These are phyloP conservation scores for Cercospora citrullina DNA, from an alignment of 2,329 filamentous ascomycete species.

Conservation along the genomic window DNA sequence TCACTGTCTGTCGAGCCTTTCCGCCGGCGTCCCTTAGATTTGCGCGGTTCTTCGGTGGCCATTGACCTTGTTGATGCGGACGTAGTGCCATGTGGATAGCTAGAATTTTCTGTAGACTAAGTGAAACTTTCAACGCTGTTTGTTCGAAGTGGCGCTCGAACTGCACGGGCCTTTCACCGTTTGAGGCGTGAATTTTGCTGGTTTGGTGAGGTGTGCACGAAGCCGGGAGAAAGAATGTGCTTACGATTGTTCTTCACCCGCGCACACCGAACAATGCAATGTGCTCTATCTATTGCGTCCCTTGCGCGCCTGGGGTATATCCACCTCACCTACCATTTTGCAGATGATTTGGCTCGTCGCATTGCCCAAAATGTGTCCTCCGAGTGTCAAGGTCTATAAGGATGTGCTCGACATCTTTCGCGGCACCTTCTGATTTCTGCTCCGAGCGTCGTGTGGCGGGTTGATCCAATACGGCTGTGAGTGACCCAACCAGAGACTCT, in stretches of 20 bases:
- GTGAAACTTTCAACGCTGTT: neutral
- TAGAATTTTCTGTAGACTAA: neutral
- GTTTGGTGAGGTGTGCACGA: constrained; percentile 6
- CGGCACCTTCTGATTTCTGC: constrained; percentile 26
- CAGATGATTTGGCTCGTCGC: constrained; percentile 12
- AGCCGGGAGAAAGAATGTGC: constrained; percentile 31
- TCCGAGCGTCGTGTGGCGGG: neutral
- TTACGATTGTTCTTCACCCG: constrained; percentile 38
- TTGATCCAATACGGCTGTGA: neutral
- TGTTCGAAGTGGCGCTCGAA: constrained; percentile 11
- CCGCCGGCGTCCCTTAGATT: constrained; percentile 23
- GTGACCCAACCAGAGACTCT: neutral
- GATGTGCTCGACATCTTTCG: constrained; percentile 33
- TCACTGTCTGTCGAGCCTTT: constrained; percentile 23
- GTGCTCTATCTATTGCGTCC: constrained; percentile 18
- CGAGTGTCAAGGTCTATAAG: constrained; percentile 29
- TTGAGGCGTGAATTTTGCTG: constrained; percentile 6
- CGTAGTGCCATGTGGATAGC: constrained; percentile 14
- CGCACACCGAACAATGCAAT: constrained; percentile 20
- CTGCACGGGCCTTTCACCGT: constrained; percentile 24
- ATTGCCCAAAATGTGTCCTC: constrained; percentile 35
- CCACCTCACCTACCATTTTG: neutral
- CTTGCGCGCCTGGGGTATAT: constrained; percentile 3
- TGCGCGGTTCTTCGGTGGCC: constrained; percentile 18
- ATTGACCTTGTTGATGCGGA: constrained; percentile 14